These are phyloP conservation scores for Mycena alexandri DNA, from an alignment of 768 basidiomycete genomes.

Conservation along the genomic window DNA sequence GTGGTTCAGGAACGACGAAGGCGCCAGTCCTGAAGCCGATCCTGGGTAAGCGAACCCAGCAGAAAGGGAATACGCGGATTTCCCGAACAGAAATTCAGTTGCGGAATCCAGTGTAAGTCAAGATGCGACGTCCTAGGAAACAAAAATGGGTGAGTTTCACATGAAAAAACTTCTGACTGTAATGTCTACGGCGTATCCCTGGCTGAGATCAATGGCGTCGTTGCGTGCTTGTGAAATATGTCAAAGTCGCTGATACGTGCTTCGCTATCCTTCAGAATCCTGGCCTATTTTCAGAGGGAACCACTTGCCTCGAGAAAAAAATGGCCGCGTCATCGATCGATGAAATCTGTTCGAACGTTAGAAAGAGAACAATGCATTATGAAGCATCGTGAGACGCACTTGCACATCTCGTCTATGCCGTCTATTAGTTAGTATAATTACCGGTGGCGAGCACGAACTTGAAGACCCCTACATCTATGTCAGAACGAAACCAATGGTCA, in stretches of 20 bases:
- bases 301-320: constrained; percentile 49
- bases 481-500: not conserved
- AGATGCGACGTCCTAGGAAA: constrained; percentile 48
- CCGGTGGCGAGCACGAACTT: constrained; percentile 41
- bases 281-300: no score
- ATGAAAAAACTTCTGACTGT: constrained; percentile 39
- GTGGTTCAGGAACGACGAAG: constrained; percentile 42
- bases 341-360: constrained; percentile 48
- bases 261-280: not conserved
- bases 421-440: not conserved
- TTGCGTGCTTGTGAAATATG: constrained; percentile 55
- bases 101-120: constrained; percentile 71
- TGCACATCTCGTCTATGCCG: constrained; percentile 56
- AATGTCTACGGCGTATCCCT: constrained; percentile 54
- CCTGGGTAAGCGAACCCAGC: constrained; percentile 53
- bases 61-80: constrained; percentile 50
- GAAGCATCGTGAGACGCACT: constrained; percentile 37
- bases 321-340: constrained; percentile 59
- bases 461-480: constrained; percentile 47
- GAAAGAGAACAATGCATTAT: not conserved
- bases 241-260: constrained; percentile 56
- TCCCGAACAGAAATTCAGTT: constrained; percentile 68
- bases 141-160: not conserved
- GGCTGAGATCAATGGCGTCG: constrained; percentile 43
- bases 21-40: constrained; percentile 38